Evolutionary conservation across 345 rosid species (phyloP).

Genomic region (Dipteronia sinensis): DNA sequence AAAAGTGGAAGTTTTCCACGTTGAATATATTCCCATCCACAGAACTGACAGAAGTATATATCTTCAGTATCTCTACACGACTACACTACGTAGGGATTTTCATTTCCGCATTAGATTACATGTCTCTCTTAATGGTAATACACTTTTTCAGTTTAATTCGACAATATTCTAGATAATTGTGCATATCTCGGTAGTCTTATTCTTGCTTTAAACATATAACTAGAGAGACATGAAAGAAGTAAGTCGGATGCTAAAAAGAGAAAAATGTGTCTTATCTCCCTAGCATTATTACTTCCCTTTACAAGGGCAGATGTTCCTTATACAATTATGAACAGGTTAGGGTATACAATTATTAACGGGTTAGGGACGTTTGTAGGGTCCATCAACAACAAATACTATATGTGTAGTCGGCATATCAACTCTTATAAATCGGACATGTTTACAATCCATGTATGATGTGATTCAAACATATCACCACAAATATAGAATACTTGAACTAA

Average conservation of each 20-base stretch:
- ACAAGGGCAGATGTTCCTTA: not conserved
- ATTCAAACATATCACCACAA: too few relatives aligned
- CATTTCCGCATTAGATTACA: not conserved
- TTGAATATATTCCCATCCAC: slow-evolving; percentile 41
- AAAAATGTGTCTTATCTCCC: not conserved
- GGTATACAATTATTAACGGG: too few relatives aligned
- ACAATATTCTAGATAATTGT: not conserved
- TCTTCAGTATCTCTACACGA: slow-evolving; percentile 4
- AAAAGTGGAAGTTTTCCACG: slow-evolving; percentile 24
- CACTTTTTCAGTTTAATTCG: too few relatives aligned
- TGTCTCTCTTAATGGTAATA: too few relatives aligned
- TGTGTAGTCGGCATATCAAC: too few relatives aligned
- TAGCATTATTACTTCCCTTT: not conserved
- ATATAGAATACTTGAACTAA: too few relatives aligned
- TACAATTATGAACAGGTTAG: too few relatives aligned
- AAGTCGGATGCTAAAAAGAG: not conserved
- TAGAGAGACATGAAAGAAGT: not conserved
- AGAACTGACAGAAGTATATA: slow-evolving; percentile 35
- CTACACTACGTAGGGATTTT: not conserved
- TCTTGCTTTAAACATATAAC: not conserved
- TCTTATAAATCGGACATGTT: too few relatives aligned
- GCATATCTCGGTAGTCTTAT: not conserved
- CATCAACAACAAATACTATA: too few relatives aligned
- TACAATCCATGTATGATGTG: too few relatives aligned
- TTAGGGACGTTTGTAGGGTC: too few relatives aligned